A percentile compares a stretch with the other conserved stretches of the same genome.
Evolutionary conservation across 2,329 filamentous ascomycete species (phyloP).

Genomic region (Trichoderma koningiopsis): DNA sequence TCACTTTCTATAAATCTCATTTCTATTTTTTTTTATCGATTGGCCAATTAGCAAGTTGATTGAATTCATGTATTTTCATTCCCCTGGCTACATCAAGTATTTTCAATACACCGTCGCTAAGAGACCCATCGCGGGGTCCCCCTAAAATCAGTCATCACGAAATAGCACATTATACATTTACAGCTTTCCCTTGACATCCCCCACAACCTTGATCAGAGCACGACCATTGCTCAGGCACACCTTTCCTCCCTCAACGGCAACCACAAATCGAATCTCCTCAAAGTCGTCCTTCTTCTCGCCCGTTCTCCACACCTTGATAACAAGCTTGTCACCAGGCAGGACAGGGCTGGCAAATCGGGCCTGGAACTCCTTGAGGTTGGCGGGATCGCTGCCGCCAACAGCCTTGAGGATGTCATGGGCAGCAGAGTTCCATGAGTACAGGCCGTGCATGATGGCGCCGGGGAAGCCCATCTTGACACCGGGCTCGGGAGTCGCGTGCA

Average conservation of each 20-base stretch:
- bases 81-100: background rate
- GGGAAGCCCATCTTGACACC: constrained; percentile 90
- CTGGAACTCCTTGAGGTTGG: constrained; percentile 85
- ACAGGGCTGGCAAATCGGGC: constrained; percentile 86
- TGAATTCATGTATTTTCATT: background rate
- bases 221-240: constrained; percentile 85
- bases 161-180: constrained; percentile 40
- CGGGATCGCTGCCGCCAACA: constrained; percentile 75
- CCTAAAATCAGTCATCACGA: background rate
- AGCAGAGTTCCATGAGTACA: constrained; percentile 84
- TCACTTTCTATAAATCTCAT: background rate
- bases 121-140: background rate
- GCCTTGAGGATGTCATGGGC: constrained; percentile 72
- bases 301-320: constrained; percentile 79
- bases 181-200: constrained; percentile 62
- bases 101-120: constrained; percentile 2
- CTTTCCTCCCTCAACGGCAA: constrained; percentile 77
- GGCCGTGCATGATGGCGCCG: constrained; percentile 83
- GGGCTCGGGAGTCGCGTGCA: constrained; percentile 84
- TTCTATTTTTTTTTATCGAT: background rate
- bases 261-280: constrained; percentile 83
- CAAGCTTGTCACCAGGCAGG: constrained; percentile 77
- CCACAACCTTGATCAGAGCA: constrained; percentile 70
- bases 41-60: background rate
- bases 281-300: constrained; percentile 66